Conservation (phyloP, 164 flowering plant genomes). For the Euptelea pleiosperma region DNA sequence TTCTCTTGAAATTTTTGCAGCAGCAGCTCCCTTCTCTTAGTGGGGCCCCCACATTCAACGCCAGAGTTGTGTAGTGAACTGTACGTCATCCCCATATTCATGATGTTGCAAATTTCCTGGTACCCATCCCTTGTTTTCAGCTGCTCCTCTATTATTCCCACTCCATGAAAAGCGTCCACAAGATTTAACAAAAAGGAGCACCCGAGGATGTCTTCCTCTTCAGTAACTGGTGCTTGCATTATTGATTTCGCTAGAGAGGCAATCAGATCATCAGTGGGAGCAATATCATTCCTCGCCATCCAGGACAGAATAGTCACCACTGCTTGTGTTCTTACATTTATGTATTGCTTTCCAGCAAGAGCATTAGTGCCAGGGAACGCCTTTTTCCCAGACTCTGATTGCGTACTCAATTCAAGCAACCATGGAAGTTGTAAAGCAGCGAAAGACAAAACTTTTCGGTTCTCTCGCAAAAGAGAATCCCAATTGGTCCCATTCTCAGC, state of each 20-base stretch:
- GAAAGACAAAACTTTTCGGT: constrained; percentile 66
- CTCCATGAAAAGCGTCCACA: constrained; percentile 81
- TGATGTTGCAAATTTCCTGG: constrained; percentile 65
- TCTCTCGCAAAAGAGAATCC: constrained; percentile 59
- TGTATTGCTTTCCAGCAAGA: constrained; percentile 32
- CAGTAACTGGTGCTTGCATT: constrained; percentile 66
- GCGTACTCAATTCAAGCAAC: constrained; percentile 69
- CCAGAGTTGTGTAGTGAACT: constrained; percentile 64
- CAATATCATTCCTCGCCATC: constrained; percentile 79
- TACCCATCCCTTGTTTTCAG: constrained; percentile 59
- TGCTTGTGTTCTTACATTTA: constrained; percentile 54
- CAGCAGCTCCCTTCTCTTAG: constrained; percentile 66
- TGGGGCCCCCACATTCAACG: constrained; percentile 52
- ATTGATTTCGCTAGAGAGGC: constrained; percentile 71
- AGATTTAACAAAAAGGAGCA: constrained; percentile 82
- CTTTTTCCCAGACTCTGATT: constrained; percentile 35
- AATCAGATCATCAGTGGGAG: constrained; percentile 74
- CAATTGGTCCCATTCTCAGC: constrained; percentile 38
- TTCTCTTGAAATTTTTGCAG: constrained; percentile 62
- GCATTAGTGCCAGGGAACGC: constrained; percentile 14
- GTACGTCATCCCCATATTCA: constrained; percentile 87
- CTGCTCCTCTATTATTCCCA: constrained; percentile 79
- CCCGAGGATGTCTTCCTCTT: constrained; percentile 67
- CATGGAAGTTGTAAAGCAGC: constrained; percentile 79
- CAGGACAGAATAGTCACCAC: constrained; percentile 62